These are phyloP conservation scores for Trichosporon coremiiforme DNA, from an alignment of 1,284 basidiomycete species.

Conservation along the genomic window DNA sequence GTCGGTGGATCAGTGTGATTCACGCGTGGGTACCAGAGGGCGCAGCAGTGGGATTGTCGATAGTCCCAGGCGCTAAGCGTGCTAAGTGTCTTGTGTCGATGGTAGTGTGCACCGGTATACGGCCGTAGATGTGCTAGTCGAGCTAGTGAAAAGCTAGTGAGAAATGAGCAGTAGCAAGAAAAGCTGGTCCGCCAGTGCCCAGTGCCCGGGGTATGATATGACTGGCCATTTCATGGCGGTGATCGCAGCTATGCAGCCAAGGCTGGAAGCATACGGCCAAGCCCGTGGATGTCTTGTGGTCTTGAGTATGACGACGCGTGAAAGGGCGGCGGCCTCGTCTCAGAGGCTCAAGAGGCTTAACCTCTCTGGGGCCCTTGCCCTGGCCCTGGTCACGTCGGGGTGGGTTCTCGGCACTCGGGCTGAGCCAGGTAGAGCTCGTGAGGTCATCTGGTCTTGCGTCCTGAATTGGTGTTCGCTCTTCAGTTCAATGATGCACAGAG, in stretches of 20 bases:
- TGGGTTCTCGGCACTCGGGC: neutral
- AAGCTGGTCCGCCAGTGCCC: neutral
- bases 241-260: neutral
- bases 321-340: no score
- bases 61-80: neutral
- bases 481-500: neutral
- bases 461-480: neutral
- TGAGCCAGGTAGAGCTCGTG: no score
- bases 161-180: neutral
- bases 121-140: neutral
- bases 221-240: neutral
- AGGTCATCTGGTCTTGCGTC: neutral
- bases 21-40: neutral
- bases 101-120: no score
- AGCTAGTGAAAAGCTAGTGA: no score
- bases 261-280: neutral
- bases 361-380: neutral
- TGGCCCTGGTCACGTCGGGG: neutral
- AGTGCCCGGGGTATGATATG: neutral
- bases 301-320: conserved; percentile 15
- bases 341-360: no score
- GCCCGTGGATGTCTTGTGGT: conserved; percentile 17
- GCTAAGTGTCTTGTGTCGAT: neutral
- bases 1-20: neutral
- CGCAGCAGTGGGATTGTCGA: neutral